Base-by-base conservation (phyloP, 2,329 filamentous ascomycete species). In the Mariannaea elegans region DNA sequence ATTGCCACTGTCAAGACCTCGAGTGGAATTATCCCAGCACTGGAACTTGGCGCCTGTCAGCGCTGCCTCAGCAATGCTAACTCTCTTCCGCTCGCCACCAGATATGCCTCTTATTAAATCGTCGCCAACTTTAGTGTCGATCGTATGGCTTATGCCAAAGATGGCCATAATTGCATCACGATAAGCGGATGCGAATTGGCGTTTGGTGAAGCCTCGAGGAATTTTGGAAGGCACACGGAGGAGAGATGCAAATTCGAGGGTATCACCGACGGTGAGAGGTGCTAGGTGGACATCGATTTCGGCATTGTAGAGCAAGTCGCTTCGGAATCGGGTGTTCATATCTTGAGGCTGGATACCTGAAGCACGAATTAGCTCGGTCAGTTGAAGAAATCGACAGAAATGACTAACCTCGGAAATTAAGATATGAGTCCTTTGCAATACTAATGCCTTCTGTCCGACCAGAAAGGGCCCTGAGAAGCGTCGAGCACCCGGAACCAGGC, bases 111-210 rank as follows among this genome's bases (percentile, higher is more conserved):
- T 56, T 19, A 66, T 52, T 14, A 44, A 63, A 27, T 65, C 64
- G 36, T 66, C 50, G 38, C 65, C 65, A n/a, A 67, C 64, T 16
- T 53, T 58, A 3, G 65, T 66, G 21, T 67, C 51, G 29, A 62
- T 44, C 3, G 65, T 66, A 19, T 67, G 65, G 1, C 44, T 45
- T 8, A 67, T 66, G 27, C 65, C 64, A 34, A 65, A 93, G 77
- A 92, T 91, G 70, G 87, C 89, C 71, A 92, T 76, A 44, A 93
- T 76, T 0, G 89, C 87, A 50, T 87, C 82, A 10, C 47, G 55
- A 14, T 27, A 32, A 16, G 41, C 27, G 3, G 38, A 24, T 27
- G 42, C 42, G n/a, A 27, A 45, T 36, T 56, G n/a, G 2, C 23
- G 7, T 14, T 24, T 21, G 21, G 58, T 31, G 13, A 47, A 29